Base-by-base conservation (phyloP, 805 yeast species). In the Pichia kluyveri region DNA sequence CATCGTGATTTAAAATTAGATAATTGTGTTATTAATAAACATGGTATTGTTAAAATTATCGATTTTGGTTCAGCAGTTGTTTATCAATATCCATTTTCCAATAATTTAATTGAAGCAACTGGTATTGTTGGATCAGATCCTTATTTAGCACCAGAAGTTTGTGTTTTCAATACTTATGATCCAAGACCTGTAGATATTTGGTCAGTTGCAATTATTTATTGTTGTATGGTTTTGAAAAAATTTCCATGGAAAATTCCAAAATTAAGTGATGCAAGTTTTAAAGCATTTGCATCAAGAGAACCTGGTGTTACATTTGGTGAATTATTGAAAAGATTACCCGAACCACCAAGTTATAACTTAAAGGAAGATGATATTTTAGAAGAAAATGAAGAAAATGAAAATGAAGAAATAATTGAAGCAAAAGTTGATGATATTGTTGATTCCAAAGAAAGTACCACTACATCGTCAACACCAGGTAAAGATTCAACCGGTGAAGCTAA, bases 161-260 rank as follows among this genome's bases (percentile, higher is more conserved):
- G 90, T 53, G 85, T 87, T 10, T 83, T 86, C 62, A 72, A 79
- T 55, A 82, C 83, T 52, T 89, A 89, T 60, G 95, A 86, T 62
- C 96, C 96, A 15, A 75, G 95, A 54, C 95, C 96, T 0, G 95
- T 89, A 8, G 97, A 89, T 68, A 79, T 89, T 42, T 89, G 97
- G 97, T 86, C 96, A 8, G 80, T 81, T 34, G 96, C 96, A 9
- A 87, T 89, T 51, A 86, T 89, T 43, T 86, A 85, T 66, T 86
- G 95, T 56, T 89, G 96, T 69, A 88, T 89, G 96, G 78, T 86
- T 50, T 71, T 89, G 63, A 83, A 87, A 61, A 85, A 88, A 68
- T 89, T 89, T 68, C 96, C 96, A 9, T 89, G 96, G 96, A 88
- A 87, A 61, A 86, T 87, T 8, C 96, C 97, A 9, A 83, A 86